Conservation (phyloP, 805 yeast genomes). For the Candida pini region DNA sequence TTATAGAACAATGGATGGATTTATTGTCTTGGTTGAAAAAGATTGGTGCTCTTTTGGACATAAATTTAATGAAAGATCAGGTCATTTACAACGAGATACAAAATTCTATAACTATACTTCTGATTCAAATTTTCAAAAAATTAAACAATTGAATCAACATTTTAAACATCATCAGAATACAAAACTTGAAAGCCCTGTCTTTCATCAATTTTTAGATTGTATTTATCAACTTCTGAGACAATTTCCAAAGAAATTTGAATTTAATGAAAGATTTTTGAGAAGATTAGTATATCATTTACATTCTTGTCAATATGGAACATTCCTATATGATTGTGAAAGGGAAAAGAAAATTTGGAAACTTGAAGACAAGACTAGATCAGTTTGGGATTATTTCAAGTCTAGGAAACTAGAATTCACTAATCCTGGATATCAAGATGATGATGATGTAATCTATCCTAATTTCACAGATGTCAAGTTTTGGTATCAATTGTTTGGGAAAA, state of each 20-base stretch:
- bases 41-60: slow-evolving; percentile 97
- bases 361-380: slow-evolving; percentile 56
- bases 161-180: slow-evolving; percentile 43
- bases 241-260: slow-evolving; percentile 71
- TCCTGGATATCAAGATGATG: slow-evolving; percentile 36
- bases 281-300: slow-evolving; percentile 81
- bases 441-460: slow-evolving; percentile 53
- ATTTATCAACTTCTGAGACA: slow-evolving; percentile 75
- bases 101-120: slow-evolving; percentile 40
- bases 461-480: slow-evolving; percentile 73
- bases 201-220: slow-evolving; percentile 90
- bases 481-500: slow-evolving; percentile 77
- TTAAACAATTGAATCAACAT: slow-evolving; percentile 46
- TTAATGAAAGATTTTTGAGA: slow-evolving; percentile 81
- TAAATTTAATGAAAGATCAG: slow-evolving; percentile 76
- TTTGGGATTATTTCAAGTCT: slow-evolving; percentile 90
- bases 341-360: slow-evolving; percentile 47
- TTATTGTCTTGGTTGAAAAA: slow-evolving; percentile 78
- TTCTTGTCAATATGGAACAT: slow-evolving; percentile 94
- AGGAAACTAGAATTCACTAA: slow-evolving; percentile 66
- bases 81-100: slow-evolving; percentile 58
- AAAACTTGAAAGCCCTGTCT: slow-evolving; percentile 79
- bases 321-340: slow-evolving; percentile 67
- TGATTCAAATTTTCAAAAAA: slow-evolving; percentile 29
- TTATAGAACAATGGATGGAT: slow-evolving; percentile 83